Base-by-base conservation (phyloP, 495 filamentous ascomycete species). In the Umbilicaria muhlenbergii region DNA sequence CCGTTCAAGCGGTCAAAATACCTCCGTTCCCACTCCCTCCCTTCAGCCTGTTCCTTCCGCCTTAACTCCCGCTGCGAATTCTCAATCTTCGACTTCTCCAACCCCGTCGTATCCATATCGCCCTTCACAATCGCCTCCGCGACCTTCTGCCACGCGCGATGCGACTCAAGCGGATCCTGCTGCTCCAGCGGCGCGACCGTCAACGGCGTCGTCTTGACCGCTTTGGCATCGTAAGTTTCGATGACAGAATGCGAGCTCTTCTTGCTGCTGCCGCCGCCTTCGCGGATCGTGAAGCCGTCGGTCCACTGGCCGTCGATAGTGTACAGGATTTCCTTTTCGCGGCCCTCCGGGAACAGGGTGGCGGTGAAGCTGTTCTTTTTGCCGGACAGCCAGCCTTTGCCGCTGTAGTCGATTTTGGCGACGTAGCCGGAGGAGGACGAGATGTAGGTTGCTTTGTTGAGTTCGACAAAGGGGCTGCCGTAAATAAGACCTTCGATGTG, bases 401-500 rank as follows among this genome's bases (percentile, higher is more conserved):
- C 86, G 44, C 72, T 81, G 64, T 92, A 98, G 58, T 91, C 82
- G 51, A 96, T 85, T 62, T 88, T 91, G 38, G 86, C 73, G n/a
- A 85, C 78, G 63, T 80, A 96, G 48, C 91, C 91, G 3, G 77
- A 78, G 17, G 81, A 88, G 46, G 83, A 88, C 19, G 71, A 72
- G 56, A 98, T 98, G 59, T 80, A 84, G 39, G 81, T 81, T 33
- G 67, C 67, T 55, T 78, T 79, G 45, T 92, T 83, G 12, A 98
- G 74, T 58, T 98, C 92, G 44, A 94, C 80, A 54, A 83, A 94
- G 2, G 89, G 87, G 2, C 83, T 77, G 39, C 86, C 91, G 50
- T 84, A 91, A 59, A 95, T 82, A 31, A 98, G 71, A 5, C 85
- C 86, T 63, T 96, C 92, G 45, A 96, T 89, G 63, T 96, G 88